Conservation (phyloP, 2,329 filamentous ascomycete species). For the Trichoderma atrobrunneum region DNA sequence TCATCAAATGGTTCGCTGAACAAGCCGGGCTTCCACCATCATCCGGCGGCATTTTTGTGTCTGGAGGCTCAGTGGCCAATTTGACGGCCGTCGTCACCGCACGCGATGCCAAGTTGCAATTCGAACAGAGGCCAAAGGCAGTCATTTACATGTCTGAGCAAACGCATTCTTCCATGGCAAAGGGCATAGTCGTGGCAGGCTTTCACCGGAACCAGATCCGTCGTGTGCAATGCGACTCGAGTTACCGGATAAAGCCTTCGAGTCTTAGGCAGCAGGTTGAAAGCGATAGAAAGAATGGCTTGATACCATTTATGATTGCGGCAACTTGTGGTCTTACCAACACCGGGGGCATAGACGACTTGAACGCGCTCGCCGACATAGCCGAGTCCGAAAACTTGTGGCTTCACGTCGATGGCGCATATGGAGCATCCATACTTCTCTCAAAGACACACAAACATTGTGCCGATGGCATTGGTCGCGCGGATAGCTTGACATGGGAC, state of each 20-base stretch:
- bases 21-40: slow-evolving; percentile 22
- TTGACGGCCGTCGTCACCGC: slow-evolving; percentile 26
- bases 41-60: slow-evolving; percentile 26
- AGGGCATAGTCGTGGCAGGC: slow-evolving; percentile 19
- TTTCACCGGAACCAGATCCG: slow-evolving; percentile 20
- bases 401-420: slow-evolving; percentile 29
- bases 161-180: slow-evolving; percentile 23
- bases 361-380: slow-evolving; percentile 17
- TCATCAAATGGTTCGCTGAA: slow-evolving; percentile 26
- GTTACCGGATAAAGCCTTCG: slow-evolving; percentile 7
- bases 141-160: slow-evolving; percentile 24
- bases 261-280: slow-evolving; percentile 13
- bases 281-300: slow-evolving; percentile 12
- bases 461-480: slow-evolving; percentile 20
- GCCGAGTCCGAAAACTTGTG: slow-evolving; percentile 21
- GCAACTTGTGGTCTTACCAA: slow-evolving; percentile 23
- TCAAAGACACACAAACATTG: slow-evolving; percentile 20
- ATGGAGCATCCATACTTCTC: slow-evolving; percentile 25
- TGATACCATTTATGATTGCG: slow-evolving; percentile 22
- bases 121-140: slow-evolving; percentile 9
- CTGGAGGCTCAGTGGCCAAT: slow-evolving; percentile 29
- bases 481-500: slow-evolving; percentile 29
- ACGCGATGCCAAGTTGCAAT: slow-evolving; percentile 21
- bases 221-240: slow-evolving; percentile 11
- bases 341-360: slow-evolving; percentile 20